Evolutionary conservation across 176 grass and related monocot genomes (phyloP).

Genomic region (Saccharum spontaneum): DNA sequence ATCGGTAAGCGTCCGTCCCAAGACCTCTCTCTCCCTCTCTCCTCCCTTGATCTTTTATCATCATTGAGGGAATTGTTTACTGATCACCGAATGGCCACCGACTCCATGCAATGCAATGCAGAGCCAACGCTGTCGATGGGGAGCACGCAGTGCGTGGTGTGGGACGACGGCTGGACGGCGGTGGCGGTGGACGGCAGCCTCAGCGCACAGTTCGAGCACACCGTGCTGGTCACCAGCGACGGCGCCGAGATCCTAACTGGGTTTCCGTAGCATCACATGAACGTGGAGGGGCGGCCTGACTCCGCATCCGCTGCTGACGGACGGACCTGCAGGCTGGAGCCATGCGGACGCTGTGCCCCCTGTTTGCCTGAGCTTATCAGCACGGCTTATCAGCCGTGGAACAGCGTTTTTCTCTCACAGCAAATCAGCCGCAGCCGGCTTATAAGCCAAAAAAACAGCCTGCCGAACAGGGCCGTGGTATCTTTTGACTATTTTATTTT

Average conservation of each 20-base stretch:
- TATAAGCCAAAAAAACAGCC: no score
- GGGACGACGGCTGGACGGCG: constrained; percentile 90
- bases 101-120: not conserved
- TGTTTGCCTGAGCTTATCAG: no score
- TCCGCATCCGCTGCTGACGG: no score
- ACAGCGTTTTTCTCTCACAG: no score
- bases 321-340: no score
- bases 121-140: constrained; percentile 80
- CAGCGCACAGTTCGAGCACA: constrained; percentile 85
- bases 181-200: constrained; percentile 68
- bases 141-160: constrained; percentile 55
- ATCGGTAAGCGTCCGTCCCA: constrained; percentile 37
- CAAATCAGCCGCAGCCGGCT: no score
- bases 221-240: constrained; percentile 60
- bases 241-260: constrained; percentile 66
- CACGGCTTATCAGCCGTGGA: no score
- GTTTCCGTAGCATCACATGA: constrained; percentile 25
- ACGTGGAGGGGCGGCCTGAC: no score
- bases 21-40: not conserved
- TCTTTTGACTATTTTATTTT: no score
- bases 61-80: not conserved
- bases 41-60: not conserved
- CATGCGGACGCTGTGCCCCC: no score
- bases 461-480: no score
- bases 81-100: not conserved